Evolutionary conservation across 768 basidiomycete species (phyloP), one percentile per base, ranked within the genome.

Genomic region (Suillus alpinus): DNA sequence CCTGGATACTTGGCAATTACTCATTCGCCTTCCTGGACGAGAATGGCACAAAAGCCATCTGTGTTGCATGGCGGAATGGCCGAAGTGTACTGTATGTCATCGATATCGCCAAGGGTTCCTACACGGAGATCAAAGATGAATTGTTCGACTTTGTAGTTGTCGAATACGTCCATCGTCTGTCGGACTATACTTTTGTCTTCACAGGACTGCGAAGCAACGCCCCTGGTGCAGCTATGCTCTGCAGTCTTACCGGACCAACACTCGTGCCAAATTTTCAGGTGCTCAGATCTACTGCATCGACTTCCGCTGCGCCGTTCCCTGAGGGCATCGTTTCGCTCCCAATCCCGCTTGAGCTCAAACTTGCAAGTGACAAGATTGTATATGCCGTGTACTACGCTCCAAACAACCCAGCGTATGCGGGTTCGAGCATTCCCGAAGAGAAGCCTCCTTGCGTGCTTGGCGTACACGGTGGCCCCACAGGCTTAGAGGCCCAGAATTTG

Each of bases 381-480:
- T 80, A 91, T 67, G 81, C 83, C 2, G 75, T 89, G 9, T 87
- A 79, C 65, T 88, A 88, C 58, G 72, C 81, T 0, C 91, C 91
- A 0, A 77, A 71, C 29, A 90, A 89, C 61, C 86, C 85, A 0
- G 69, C 77, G 0, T 91, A 84, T 68, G 60, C 68, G 1, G 85
- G 81, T 0, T 71, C 77, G 5, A 79, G 70, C 43, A 71, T 73
- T 14, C 64, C 70, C 0, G 78, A 74, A 5, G 86, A 89, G 68
- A 79, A 77, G 52, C 91, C 91, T 0, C 91, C 91, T 1, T 85
- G 83, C 52, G 76, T 91, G 10, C 67, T 90, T 0, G 65, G 76
- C 32, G 81, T 84, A 1, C 91, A 92, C 63, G 91, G 91, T 1
- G 89, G 91, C 0, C 91, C 91, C 0, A 91, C 89, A 0, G 70